Evolutionary conservation across 2,329 filamentous ascomycete species (phyloP), one percentile per base, ranked within the genome.

Genomic region (Penicillium sp.): DNA sequence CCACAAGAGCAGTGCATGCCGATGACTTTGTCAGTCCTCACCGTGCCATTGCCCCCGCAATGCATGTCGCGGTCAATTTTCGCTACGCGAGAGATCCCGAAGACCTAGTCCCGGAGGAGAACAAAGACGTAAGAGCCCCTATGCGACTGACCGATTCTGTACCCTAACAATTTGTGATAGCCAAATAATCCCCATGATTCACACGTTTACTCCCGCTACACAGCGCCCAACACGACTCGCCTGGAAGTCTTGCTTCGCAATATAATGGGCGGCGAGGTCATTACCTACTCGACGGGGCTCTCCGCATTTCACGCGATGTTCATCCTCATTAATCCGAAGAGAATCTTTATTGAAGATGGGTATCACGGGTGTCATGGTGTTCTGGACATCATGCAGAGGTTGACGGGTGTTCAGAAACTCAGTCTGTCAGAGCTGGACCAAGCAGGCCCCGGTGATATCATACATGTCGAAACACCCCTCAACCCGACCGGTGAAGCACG

Each of bases 281-380:
- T 63, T 28, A 91, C 89, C 48, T 98, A 97, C 78, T 79, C 86
- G 28, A 95, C 91, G 4, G 94, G 94, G 3, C 85, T 98, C 15
- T 84, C 91, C 6, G 91, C 93, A 17, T 93, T 97, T 79, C 91
- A 97, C 76, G 92, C 91, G 14, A 81, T 96, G 61, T 82, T 97
- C 2, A 86, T 92, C 17, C 87, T 87, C 69, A 78, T 96, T 7
- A 92, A 95, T 74, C 94, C 94, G 1, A 86, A 86, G 65, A 87
- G 89, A 58, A 86, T 98, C 56, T 89, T 91, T 62, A 92, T 97
- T 62, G 88, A 88, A 35, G 87, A 84, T 8, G 93, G 92, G 39
- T 98, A 98, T 78, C 94, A 98, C 77, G 94, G 94, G 61, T 96
- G 91, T 76, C 92, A 96, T 74, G 91, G 91, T 62, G 90, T 96